Percentiles rank a stretch among this genome's conserved stretches.
Evolutionary conservation across 23 red algal species (phyloP).

Genomic region (Cyanidium caldarium): DNA sequence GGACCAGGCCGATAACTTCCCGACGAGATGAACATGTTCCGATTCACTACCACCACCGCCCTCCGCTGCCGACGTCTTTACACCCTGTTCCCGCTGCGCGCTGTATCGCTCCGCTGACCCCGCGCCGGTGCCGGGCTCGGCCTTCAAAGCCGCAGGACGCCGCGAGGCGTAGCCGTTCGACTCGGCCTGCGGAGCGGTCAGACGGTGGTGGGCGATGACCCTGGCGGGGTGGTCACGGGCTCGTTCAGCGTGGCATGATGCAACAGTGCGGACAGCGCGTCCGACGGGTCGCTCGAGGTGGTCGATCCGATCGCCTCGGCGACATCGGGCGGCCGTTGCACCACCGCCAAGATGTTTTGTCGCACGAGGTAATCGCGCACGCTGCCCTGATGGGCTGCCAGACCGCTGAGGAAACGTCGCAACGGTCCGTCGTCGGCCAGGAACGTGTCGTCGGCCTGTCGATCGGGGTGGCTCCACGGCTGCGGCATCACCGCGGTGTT

Average conservation of each 20-base stretch:
- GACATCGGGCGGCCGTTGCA: not conserved
- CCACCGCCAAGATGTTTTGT: not conserved
- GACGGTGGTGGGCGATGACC: too few relatives aligned
- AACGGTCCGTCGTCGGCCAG: not conserved
- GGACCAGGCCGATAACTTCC: not conserved
- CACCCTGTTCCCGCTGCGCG: not conserved
- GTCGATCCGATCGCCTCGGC: not conserved
- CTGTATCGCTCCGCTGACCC: not conserved
- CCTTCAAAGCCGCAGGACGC: slow-evolving; percentile 9
- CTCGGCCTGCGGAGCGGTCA: slow-evolving; percentile 5
- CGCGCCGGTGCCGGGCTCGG: slow-evolving; percentile 8
- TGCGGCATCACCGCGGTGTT: not conserved
- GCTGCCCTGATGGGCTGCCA: not conserved
- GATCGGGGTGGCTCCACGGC: not conserved
- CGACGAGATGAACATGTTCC: too few relatives aligned
- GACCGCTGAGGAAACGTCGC: not conserved
- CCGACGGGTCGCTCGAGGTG: not conserved
- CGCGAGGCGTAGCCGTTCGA: slow-evolving; percentile 9
- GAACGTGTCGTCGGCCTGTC: not conserved
- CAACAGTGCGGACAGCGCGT: too few relatives aligned
- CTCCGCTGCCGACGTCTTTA: slow-evolving; percentile 5
- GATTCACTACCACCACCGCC: too few relatives aligned
- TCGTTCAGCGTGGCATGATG: too few relatives aligned
- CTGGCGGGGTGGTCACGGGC: too few relatives aligned
- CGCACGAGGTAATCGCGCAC: not conserved